These are phyloP conservation scores for Veloporphyrellus conicus DNA, from an alignment of 1,284 basidiomycete species.

Conservation along the genomic window DNA sequence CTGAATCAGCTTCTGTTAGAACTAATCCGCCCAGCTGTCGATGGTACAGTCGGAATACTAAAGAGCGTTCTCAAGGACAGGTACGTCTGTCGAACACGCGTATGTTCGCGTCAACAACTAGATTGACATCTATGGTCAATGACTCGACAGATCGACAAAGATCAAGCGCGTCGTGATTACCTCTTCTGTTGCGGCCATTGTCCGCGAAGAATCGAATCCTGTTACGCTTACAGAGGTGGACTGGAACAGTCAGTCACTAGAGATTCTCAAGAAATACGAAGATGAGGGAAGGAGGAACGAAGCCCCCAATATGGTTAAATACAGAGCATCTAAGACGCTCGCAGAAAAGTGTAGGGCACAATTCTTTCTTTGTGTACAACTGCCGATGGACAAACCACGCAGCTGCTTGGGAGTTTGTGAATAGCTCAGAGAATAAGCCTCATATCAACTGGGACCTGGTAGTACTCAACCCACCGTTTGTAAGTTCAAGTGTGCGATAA, in stretches of 20 bases:
- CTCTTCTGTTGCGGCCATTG: constrained; percentile 50
- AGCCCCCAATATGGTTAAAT: constrained; percentile 43
- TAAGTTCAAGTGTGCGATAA: constrained; percentile 26
- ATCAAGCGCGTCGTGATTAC: constrained; percentile 69
- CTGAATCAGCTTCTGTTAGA: constrained; percentile 32
- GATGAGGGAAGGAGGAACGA: constrained; percentile 45
- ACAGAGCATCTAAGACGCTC: constrained; percentile 62
- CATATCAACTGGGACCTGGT: constrained; percentile 50
- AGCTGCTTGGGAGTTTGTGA: constrained; percentile 57
- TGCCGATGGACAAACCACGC: background rate
- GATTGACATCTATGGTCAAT: background rate
- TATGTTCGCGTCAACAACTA: background rate
- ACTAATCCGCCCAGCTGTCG: constrained; percentile 58
- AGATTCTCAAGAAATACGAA: constrained; percentile 50
- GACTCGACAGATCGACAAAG: constrained; percentile 28
- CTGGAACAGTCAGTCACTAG: constrained; percentile 64
- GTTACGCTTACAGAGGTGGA: constrained; percentile 43
- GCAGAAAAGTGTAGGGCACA: constrained; percentile 53
- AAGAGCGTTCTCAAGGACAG: constrained; percentile 50
- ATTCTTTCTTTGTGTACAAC: background rate
- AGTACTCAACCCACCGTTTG: constrained; percentile 55
- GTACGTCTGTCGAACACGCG: constrained; percentile 25
- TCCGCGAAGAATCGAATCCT: constrained; percentile 29
- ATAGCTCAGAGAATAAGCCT: constrained; percentile 43
- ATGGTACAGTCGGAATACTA: constrained; percentile 59